Evolutionary conservation across 2,329 filamentous ascomycete genomes (phyloP).

Genomic region (Pyrenophora graminea): DNA sequence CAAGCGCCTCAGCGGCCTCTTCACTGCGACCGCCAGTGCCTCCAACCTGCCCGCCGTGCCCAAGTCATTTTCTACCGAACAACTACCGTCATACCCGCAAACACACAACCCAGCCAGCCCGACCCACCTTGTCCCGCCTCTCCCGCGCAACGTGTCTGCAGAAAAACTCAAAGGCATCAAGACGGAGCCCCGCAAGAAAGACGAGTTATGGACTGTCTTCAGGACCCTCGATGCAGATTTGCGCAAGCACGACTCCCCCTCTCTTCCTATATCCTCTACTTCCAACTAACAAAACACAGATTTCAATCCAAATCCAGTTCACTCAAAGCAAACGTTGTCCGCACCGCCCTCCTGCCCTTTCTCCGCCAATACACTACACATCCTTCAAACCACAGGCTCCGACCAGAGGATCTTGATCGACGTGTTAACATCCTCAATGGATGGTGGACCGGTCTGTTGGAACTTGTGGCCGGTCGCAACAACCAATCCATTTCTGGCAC

Average conservation of each 20-base stretch:
- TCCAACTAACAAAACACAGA: constrained; percentile 39
- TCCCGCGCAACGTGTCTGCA: constrained; percentile 48
- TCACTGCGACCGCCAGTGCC: constrained; percentile 30
- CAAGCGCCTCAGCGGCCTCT: constrained; percentile 42
- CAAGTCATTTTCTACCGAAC: constrained; percentile 56
- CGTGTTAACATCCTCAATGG: constrained; percentile 80
- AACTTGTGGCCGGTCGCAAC: constrained; percentile 76
- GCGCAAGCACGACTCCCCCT: constrained; percentile 58
- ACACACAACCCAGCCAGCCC: constrained; percentile 40
- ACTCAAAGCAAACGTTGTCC: constrained; percentile 75
- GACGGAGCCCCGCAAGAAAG: constrained; percentile 60
- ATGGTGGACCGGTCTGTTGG: constrained; percentile 85
- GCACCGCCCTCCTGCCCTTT: constrained; percentile 74
- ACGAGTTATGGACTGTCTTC: constrained; percentile 72
- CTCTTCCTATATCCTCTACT: background rate
- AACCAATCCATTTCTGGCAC: constrained; percentile 79
- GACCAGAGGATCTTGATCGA: constrained; percentile 81
- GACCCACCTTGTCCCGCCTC: constrained; percentile 46
- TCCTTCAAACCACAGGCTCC: constrained; percentile 66
- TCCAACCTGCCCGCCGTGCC: constrained; percentile 50
- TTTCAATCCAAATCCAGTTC: constrained; percentile 75
- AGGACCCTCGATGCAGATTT: constrained; percentile 70
- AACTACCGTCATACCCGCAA: constrained; percentile 45
- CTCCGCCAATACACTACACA: constrained; percentile 71
- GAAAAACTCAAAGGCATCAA: constrained; percentile 48